These are phyloP conservation scores for Straminergon stramineum DNA, from an alignment of 225 moss, liverwort and hornwort genomes.

Conservation along the genomic window DNA sequence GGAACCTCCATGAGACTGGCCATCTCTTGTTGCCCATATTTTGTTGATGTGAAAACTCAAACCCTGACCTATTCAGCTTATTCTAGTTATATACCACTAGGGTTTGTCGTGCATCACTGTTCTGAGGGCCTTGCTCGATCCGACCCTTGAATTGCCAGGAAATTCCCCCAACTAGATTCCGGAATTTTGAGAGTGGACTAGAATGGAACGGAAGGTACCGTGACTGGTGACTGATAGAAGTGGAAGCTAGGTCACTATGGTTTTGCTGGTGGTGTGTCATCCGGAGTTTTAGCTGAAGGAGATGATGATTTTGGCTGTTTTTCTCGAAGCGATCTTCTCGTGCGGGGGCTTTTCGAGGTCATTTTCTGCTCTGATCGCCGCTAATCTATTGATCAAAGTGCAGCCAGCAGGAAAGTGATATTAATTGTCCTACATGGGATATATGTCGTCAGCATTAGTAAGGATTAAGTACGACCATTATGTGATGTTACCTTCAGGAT, in stretches of 20 bases:
- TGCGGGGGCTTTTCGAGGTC: neutral
- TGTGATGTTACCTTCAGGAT: neutral
- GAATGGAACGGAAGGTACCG: neutral
- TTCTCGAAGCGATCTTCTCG: neutral
- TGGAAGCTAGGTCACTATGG: neutral
- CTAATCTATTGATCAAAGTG: neutral
- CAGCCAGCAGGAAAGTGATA: neutral
- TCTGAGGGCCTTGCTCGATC: neutral
- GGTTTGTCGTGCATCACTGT: neutral
- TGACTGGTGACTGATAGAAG: neutral
- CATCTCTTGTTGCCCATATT: neutral
- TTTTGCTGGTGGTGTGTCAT: neutral
- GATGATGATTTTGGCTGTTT: neutral
- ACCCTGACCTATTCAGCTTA: rapidly evolving
- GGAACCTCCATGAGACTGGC: neutral
- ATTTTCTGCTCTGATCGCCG: neutral
- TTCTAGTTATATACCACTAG: rapidly evolving
- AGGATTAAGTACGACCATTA: neutral
- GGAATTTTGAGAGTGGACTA: neutral
- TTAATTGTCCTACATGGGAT: neutral
- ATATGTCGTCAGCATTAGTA: neutral
- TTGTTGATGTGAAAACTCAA: neutral
- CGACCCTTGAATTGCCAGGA: neutral
- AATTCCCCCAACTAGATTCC: neutral
- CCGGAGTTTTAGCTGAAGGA: neutral